Evolutionary conservation across 495 filamentous ascomycete genomes (phyloP).

Genomic region (Penicillium silybi): DNA sequence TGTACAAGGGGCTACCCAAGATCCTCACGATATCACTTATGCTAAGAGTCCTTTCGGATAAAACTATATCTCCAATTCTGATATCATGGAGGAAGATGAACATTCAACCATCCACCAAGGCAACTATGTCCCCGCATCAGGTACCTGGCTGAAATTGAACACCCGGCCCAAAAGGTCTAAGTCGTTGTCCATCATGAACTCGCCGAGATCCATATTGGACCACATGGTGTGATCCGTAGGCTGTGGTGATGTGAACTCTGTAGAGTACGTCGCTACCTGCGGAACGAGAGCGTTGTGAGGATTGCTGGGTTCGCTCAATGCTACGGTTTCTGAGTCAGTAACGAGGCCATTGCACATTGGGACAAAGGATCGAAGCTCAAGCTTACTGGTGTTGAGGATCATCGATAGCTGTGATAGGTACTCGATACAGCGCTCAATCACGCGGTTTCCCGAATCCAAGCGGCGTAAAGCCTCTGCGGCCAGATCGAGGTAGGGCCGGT

Average conservation of each 20-base stretch:
- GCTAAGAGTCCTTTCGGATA: neutral
- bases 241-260: neutral
- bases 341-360: neutral
- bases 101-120: neutral
- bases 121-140: neutral
- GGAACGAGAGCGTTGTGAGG: neutral
- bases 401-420: constrained; percentile 30
- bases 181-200: constrained; percentile 37
- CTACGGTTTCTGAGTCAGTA: neutral
- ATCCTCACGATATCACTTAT: neutral
- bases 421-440: constrained; percentile 32
- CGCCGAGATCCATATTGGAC: constrained; percentile 24
- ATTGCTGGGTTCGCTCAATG: neutral
- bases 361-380: neutral
- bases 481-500: constrained; percentile 15
- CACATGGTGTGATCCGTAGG: neutral
- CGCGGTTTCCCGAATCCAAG: constrained; percentile 34
- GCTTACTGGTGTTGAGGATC: constrained; percentile 26
- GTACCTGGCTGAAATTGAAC: constrained; percentile 7
- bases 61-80: neutral
- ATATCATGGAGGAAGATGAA: neutral
- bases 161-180: constrained; percentile 14
- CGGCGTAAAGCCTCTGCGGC: constrained; percentile 34
- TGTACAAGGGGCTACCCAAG: neutral
- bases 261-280: neutral